These are phyloP conservation scores for Sporothrix luriei DNA, from an alignment of 2,329 filamentous ascomycete species.

Conservation along the genomic window DNA sequence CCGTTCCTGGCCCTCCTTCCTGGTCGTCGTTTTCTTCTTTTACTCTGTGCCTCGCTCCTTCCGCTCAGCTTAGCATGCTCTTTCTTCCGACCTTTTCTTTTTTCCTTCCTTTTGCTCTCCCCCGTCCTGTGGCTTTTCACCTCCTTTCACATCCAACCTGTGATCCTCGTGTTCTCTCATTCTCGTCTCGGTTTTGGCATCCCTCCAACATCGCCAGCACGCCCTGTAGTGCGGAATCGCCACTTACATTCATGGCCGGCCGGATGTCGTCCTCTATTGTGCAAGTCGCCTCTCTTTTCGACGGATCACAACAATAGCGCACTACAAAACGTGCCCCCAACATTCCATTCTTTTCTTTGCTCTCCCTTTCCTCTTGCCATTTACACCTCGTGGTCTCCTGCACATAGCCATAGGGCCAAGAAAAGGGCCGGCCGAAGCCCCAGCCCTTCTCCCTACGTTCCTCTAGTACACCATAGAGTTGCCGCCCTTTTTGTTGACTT, in stretches of 20 bases:
- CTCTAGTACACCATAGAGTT: constrained; percentile 17
- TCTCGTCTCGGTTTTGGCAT: not conserved
- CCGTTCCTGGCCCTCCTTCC: constrained; percentile 11
- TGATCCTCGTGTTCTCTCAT: constrained; percentile 13
- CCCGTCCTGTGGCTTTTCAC: constrained; percentile 1
- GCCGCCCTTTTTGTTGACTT: not conserved
- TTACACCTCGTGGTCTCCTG: constrained; percentile 6
- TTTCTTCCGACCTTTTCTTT: not conserved
- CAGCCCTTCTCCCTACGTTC: constrained; percentile 11
- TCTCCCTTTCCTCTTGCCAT: not conserved
- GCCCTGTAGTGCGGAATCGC: not conserved
- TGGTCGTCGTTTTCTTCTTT: constrained; percentile 14
- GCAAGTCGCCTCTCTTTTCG: constrained; percentile 26
- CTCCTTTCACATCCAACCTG: constrained; percentile 18
- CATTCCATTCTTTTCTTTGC: constrained; percentile 20
- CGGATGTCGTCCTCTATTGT: constrained; percentile 8
- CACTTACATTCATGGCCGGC: constrained; percentile 22
- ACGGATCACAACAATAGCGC: constrained; percentile 13
- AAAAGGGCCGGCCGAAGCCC: not conserved
- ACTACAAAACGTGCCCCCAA: constrained; percentile 7
- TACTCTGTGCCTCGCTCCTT: constrained; percentile 26
- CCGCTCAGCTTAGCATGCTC: not conserved
- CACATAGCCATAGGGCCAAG: constrained; percentile 2
- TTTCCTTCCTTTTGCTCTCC: not conserved
- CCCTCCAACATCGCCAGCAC: not conserved